Evolutionary conservation across 208 protist genomes (phyloP).

Genomic region (Angomonas ambiguus): DNA sequence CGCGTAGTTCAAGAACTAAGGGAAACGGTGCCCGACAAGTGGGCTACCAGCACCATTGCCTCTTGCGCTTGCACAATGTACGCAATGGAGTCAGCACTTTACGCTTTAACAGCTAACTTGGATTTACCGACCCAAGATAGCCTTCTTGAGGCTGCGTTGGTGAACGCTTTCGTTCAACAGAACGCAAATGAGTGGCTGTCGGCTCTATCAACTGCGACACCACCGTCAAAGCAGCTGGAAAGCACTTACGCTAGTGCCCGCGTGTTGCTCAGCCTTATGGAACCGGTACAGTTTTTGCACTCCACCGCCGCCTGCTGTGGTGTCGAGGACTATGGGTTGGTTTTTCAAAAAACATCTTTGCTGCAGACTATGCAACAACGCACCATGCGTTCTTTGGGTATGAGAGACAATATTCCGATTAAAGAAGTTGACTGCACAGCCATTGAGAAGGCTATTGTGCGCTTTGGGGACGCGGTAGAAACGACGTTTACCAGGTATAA

Average conservation of each 20-base stretch:
- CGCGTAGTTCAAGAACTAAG: conserved; percentile 64
- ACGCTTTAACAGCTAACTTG: conserved; percentile 80
- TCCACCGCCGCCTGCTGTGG: conserved; percentile 75
- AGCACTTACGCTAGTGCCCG: conserved; percentile 39
- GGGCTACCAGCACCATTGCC: conserved; percentile 37
- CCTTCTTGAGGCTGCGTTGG: conserved; percentile 67
- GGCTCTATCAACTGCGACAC: conserved; percentile 48
- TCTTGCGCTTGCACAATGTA: conserved; percentile 75
- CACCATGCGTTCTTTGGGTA: conserved; percentile 45
- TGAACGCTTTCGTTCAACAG: conserved; percentile 61
- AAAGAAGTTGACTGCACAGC: conserved; percentile 56
- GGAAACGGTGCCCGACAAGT: conserved; percentile 39
- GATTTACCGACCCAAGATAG: conserved; percentile 76
- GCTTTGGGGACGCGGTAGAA: conserved; percentile 80
- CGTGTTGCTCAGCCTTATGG: conserved; percentile 59
- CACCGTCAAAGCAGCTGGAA: conserved; percentile 45
- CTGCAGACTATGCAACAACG: conserved; percentile 79
- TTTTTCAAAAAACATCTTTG: conserved; percentile 81
- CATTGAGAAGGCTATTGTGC: conserved; percentile 73
- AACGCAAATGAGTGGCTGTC: conserved; percentile 50
- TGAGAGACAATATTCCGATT: conserved; percentile 65
- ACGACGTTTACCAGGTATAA: conserved; percentile 72
- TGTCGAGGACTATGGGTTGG: conserved; percentile 76
- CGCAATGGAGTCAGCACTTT: conserved; percentile 78
- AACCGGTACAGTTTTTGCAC: conserved; percentile 70